Conservation (phyloP, 1,284 basidiomycete genomes). For the Cerrena zonata region DNA sequence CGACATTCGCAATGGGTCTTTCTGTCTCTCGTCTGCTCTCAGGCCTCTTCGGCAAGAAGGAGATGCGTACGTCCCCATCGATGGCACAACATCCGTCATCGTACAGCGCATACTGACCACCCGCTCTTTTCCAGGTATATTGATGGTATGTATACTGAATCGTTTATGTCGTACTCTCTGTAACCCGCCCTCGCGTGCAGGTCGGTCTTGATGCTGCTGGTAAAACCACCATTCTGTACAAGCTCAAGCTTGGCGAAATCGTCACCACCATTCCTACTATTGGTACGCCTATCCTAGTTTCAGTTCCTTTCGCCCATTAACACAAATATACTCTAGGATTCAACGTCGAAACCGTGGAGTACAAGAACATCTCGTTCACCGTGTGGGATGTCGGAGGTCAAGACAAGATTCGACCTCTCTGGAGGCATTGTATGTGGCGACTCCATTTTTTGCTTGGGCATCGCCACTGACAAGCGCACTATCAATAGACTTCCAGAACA, state of each 20-base stretch:
- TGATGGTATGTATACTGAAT: slow-evolving; percentile 41
- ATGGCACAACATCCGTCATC: slow-evolving; percentile 11
- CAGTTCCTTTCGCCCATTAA: not conserved
- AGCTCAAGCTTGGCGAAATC: slow-evolving; percentile 97
- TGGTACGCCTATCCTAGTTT: slow-evolving; percentile 51
- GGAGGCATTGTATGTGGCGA: slow-evolving; percentile 88
- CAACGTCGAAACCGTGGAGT: slow-evolving; percentile 95
- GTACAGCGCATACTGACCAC: slow-evolving; percentile 20
- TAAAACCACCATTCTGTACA: slow-evolving; percentile 98
- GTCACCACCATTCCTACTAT: slow-evolving; percentile 99
- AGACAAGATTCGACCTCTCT: slow-evolving; percentile 85
- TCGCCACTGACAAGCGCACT: slow-evolving; percentile 3
- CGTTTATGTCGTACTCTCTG: not conserved
- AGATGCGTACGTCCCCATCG: slow-evolving; percentile 76
- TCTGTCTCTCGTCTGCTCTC: slow-evolving; percentile 77
- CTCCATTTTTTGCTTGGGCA: slow-evolving; percentile 8
- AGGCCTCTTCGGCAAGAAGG: slow-evolving; percentile 95
- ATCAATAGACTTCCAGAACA: slow-evolving; percentile 95
- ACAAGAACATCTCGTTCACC: slow-evolving; percentile 89
- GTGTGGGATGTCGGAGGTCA: slow-evolving; percentile 89
- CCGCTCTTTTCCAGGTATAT: slow-evolving; percentile 38
- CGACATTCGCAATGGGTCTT: slow-evolving; percentile 67
- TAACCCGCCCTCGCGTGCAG: slow-evolving; percentile 31
- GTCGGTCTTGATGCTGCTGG: slow-evolving; percentile 96
- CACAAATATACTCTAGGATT: slow-evolving; percentile 55